Base-by-base conservation (phyloP, 1,139 yeast species). In the Debaryomyces singareniensis region DNA sequence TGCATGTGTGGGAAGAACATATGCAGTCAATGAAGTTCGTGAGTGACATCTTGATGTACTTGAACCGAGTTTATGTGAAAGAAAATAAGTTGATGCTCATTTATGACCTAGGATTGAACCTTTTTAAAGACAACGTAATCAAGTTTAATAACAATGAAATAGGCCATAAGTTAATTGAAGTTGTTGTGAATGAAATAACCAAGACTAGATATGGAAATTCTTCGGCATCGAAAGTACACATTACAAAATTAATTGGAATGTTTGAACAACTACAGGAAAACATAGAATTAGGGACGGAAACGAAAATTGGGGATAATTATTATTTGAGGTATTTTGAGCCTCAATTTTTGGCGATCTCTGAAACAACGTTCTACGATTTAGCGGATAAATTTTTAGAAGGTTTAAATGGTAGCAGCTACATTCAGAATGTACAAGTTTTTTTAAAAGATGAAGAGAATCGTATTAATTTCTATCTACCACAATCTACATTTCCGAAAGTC, bases 1-100 rank as follows among this genome's bases (percentile, higher is more conserved):
- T 72, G 16, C 44, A 44, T 13, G 74, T 70, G 31, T 91, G 97
- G 97, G 68, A 72, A 27, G 85, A 80, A 30, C 93, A 84, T 51
- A 58, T 79, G 25, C 67, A 78, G 28, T 71, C 85, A 29, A 81
- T 87, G 80, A 69, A 83, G 40, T 77, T 84, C 65, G 73, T 89
- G 25, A 75, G 93, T 42, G 96, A 91, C 51, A 83, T 91, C 4
- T 58, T 87, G 53, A 80, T 87, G 84, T 91, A 91, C 49, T 58
- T 91, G 71, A 64, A 91, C 50, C 70, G 95, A 26, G 95, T 86
- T 0, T 86, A 83, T 43, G 84, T 89, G 16, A 77, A 75, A 38
- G 94, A 82, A 39, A 74, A 75, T 35, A 77, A 76, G 40, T 58
- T 75, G 29, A 75, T 86, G 2, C 58, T 79, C 32, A 69, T 84